These are phyloP conservation scores for Nitzschia palea DNA, from an alignment of 108 stramenopile genomes.

Conservation along the genomic window DNA sequence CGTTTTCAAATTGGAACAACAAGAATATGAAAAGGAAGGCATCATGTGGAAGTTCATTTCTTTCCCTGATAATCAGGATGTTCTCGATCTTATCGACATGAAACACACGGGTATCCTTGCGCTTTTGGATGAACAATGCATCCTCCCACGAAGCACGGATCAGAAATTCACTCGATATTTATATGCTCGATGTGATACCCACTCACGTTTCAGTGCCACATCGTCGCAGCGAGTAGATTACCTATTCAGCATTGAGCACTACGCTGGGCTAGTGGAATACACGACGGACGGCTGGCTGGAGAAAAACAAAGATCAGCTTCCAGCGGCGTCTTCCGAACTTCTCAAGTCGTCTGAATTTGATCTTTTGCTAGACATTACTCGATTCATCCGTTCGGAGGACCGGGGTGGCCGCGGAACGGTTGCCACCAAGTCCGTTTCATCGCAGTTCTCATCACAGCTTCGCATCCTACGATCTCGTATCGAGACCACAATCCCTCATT, in stretches of 20 bases:
- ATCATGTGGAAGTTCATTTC: conserved; percentile 90
- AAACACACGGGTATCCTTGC: conserved; percentile 90
- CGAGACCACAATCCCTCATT: conserved; percentile 82
- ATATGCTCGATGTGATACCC: conserved; percentile 79
- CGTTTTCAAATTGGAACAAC: conserved; percentile 96
- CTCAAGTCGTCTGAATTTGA: conserved; percentile 68
- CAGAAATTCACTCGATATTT: conserved; percentile 87
- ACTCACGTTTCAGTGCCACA: conserved; percentile 68
- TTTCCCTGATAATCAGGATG: conserved; percentile 97
- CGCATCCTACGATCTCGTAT: conserved; percentile 79
- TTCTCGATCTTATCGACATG: conserved; percentile 94
- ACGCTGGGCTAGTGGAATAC: conserved; percentile 90
- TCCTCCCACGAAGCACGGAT: conserved; percentile 89
- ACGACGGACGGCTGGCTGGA: conserved; percentile 81
- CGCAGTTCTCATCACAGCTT: conserved; percentile 86
- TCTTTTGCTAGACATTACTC: conserved; percentile 54
- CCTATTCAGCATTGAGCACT: conserved; percentile 88
- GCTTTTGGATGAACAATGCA: conserved; percentile 93
- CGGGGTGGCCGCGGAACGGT: conserved; percentile 71
- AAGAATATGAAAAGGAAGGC: conserved; percentile 95
- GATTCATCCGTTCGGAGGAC: conserved; percentile 71
- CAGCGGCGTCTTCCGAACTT: conserved; percentile 65
- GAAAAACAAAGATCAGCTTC: conserved; percentile 91
- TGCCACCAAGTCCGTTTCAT: conserved; percentile 78
- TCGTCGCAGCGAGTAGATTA: conserved; percentile 71